Percentiles rank a stretch among this genome's conserved stretches.
Conservation (phyloP, 2,329 filamentous ascomycete genomes). For the Trichocomaceae sp. region DNA sequence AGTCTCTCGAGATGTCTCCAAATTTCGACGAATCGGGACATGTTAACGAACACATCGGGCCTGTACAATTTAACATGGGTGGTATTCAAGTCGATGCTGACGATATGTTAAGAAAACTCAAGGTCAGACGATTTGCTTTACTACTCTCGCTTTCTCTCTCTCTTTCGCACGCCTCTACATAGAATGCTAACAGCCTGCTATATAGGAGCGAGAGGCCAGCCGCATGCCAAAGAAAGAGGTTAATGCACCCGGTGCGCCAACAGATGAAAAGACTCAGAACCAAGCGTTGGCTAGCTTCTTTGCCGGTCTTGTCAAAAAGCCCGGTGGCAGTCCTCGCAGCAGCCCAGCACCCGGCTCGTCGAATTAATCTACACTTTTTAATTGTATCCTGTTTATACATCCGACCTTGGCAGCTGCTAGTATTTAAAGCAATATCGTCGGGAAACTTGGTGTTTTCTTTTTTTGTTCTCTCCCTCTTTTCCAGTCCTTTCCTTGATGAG, state of each 20-base stretch:
- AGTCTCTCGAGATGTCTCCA: slow-evolving; percentile 30
- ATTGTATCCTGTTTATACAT: slow-evolving; percentile 1
- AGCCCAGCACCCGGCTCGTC: slow-evolving; percentile 24
- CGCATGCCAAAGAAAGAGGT: slow-evolving; percentile 33
- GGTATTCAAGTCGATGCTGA: slow-evolving; percentile 94
- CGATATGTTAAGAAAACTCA: slow-evolving; percentile 80
- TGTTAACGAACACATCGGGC: slow-evolving; percentile 76
- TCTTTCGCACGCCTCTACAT: neutral
- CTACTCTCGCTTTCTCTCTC: neutral
- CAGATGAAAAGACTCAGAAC: slow-evolving; percentile 49
- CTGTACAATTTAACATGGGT: slow-evolving; percentile 96
- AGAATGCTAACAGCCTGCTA: neutral
- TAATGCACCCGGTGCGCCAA: slow-evolving; percentile 22
- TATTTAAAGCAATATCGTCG: neutral
- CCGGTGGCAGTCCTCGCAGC: slow-evolving; percentile 32
- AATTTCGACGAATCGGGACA: slow-evolving; percentile 33
- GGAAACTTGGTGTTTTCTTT: neutral
- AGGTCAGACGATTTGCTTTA: slow-evolving; percentile 50
- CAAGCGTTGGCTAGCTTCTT: slow-evolving; percentile 57
- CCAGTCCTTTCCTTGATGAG: no score
- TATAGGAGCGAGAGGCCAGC: slow-evolving; percentile 40
- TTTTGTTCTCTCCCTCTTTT: slow-evolving; percentile 1
- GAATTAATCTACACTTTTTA: neutral
- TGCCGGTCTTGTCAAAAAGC: slow-evolving; percentile 51
- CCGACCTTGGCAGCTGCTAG: neutral